Base-by-base conservation (phyloP, 805 yeast species). In the Kluyveromyces wickerhamii region DNA sequence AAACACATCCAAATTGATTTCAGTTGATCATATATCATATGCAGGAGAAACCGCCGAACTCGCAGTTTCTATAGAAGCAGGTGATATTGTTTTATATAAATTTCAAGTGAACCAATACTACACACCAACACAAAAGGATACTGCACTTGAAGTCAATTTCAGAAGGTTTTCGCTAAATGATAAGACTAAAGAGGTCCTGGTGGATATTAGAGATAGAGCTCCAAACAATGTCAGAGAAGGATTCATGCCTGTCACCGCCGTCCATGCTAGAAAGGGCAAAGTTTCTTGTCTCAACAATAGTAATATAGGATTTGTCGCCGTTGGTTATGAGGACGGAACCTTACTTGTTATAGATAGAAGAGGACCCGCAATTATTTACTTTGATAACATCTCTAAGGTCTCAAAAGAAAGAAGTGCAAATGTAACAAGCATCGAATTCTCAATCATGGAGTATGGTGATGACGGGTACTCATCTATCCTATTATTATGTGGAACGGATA, bases 251-350 rank as follows among this genome's bases (percentile, higher is more conserved):
- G 57, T 54, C 16, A 62, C 66, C 29, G 63, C 68, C 2, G 44
- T 77, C 12, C 62, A 67, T 26, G 67, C 70, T 12, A 51, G 62
- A 24, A 59, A 59, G 23, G 74, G 77, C 0, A 52, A 52, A 4
- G 77, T 83, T 7, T 65, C 88, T 0, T 71, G 83, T 1, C 41
- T 88, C 32, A 67, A 71, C 36, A 72, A 82, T 54, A 78, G 88
- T 40, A 71, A 79, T 42, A 66, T 86, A 32, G 96, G 96, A 0
- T 88, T 92, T 61, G 83, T 81, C 7, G 92, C 82, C 0, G 64
- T 84, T 27, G 94, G 83, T 1, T 86, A 81, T 54, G 70, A 69
- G 29, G 69, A 77, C 10, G 96, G 97, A n/a, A 67, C 74, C 22
- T 41, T 89, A 12, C 59, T 79, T 2, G 76, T 89, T 0, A 62